phyloP scores from a whole-genome alignment of 345 rosid genomes.

The Eutrema yunnanense region DNA sequence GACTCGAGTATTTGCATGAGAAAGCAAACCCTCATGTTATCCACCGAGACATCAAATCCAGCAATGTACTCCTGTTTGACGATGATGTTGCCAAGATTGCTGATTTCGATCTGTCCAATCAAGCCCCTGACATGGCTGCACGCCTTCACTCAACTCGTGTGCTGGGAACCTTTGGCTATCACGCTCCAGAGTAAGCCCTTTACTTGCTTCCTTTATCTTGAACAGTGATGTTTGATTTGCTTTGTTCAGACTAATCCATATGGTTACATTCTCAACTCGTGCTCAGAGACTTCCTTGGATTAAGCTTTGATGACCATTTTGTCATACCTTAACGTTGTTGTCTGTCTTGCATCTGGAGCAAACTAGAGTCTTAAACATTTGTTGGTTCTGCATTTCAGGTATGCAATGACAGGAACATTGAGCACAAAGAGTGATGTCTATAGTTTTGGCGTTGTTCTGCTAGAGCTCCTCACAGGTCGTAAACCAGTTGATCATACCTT shows the following conservation, averaged over 20 bases:
- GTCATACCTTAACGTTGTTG: not conserved
- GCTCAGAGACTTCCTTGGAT: not conserved
- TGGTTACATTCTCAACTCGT: conserved; percentile 10
- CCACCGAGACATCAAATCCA: conserved; percentile 92
- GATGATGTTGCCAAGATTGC: conserved; percentile 91
- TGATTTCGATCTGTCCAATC: conserved; percentile 94
- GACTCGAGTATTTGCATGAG: conserved; percentile 95
- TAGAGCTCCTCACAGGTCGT: conserved; percentile 81
- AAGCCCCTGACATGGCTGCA: conserved; percentile 92
- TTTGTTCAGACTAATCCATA: not conserved
- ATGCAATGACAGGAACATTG: conserved; percentile 81
- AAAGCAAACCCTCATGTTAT: conserved; percentile 74
- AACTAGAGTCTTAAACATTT: not conserved
- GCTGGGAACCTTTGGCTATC: conserved; percentile 92
- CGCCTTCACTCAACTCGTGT: conserved; percentile 97
- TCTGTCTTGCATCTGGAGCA: not conserved
- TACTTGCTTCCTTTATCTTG: not conserved
- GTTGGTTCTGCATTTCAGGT: conserved; percentile 37
- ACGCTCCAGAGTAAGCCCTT: conserved; percentile 90
- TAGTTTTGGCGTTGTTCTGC: conserved; percentile 79
- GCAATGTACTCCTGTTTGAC: conserved; percentile 83
- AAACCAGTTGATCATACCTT: conserved; percentile 84
- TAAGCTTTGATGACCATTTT: not conserved
- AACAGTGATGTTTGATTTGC: not conserved
- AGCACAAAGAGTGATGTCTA: conserved; percentile 86